These are phyloP conservation scores for Ascochyta fabae DNA, from an alignment of 2,329 filamentous ascomycete species.

Conservation along the genomic window DNA sequence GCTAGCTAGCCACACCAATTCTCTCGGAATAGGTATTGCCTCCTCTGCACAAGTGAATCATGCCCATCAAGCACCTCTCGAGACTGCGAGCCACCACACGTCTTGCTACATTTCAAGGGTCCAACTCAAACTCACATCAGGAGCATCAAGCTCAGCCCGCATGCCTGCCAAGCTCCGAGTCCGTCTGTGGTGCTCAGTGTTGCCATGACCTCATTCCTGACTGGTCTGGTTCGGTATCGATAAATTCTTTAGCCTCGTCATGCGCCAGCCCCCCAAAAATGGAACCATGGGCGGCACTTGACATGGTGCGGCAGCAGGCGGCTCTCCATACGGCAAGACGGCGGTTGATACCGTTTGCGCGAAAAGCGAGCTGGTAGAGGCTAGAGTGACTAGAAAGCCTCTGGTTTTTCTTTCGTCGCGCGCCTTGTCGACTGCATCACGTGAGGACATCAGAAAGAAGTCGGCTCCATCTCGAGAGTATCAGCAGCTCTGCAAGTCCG, in stretches of 20 bases:
- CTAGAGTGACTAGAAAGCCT: background rate
- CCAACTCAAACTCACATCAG: background rate
- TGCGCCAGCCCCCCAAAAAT: background rate
- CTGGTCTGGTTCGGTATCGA: background rate
- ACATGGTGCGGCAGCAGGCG: conserved; percentile 8
- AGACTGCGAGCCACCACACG: background rate
- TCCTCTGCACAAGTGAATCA: background rate
- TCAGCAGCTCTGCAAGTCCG: no score
- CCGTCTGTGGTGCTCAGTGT: background rate
- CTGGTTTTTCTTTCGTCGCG: background rate
- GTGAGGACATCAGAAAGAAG: background rate
- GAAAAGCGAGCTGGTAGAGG: conserved; percentile 3
- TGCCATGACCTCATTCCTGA: conserved; percentile 12
- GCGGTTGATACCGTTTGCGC: background rate
- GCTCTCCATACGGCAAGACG: background rate
- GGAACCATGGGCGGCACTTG: conserved; percentile 2
- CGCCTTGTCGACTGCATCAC: background rate
- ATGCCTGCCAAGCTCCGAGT: conserved; percentile 8
- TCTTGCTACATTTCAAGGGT: background rate
- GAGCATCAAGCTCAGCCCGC: conserved; percentile 10
- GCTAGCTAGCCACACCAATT: background rate
- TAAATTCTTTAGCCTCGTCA: background rate
- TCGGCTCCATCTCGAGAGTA: no score
- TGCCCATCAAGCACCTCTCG: background rate
- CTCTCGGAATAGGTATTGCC: background rate